These are phyloP conservation scores for Mortierella sp. DNA, from an alignment of 371 early-diverging fungal species.

Conservation along the genomic window DNA sequence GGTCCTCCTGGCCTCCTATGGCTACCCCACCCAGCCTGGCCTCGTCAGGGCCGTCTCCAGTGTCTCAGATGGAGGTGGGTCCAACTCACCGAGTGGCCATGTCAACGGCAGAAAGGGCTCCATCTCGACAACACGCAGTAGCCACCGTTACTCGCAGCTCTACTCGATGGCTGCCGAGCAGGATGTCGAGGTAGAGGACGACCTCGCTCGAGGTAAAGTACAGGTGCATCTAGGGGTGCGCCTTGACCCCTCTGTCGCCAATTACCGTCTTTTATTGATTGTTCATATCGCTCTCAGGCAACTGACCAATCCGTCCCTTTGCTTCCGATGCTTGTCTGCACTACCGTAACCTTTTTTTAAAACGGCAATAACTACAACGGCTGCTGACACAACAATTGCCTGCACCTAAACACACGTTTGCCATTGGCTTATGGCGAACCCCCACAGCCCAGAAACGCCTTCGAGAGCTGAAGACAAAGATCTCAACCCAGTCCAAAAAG, in stretches of 20 bases:
- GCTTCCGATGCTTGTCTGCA: no score
- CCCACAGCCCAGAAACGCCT: conserved; percentile 81
- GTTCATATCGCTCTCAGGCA: background rate
- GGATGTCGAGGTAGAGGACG: conserved; percentile 94
- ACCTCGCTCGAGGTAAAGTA: conserved; percentile 79
- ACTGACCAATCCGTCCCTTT: no score
- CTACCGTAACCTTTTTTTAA: no score
- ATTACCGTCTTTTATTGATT: background rate
- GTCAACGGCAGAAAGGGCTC: conserved; percentile 45
- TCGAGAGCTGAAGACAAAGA: conserved; percentile 87
- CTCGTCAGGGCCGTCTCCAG: conserved; percentile 50
- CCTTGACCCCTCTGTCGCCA: no score
- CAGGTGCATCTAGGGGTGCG: conserved; percentile 1
- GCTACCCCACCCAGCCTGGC: conserved; percentile 51
- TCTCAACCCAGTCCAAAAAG: conserved; percentile 93
- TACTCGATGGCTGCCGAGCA: conserved; percentile 96
- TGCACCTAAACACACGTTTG: no score
- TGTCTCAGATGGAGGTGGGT: conserved; percentile 17
- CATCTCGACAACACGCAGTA: conserved; percentile 51
- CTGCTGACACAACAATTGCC: no score
- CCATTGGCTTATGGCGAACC: background rate
- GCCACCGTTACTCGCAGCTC: conserved; percentile 84
- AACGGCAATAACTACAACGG: no score
- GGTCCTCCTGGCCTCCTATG: conserved; percentile 50
- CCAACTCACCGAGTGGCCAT: conserved; percentile 28